Conservation (phyloP, 2,329 filamentous ascomycete species). For the Daldinia sp. region DNA sequence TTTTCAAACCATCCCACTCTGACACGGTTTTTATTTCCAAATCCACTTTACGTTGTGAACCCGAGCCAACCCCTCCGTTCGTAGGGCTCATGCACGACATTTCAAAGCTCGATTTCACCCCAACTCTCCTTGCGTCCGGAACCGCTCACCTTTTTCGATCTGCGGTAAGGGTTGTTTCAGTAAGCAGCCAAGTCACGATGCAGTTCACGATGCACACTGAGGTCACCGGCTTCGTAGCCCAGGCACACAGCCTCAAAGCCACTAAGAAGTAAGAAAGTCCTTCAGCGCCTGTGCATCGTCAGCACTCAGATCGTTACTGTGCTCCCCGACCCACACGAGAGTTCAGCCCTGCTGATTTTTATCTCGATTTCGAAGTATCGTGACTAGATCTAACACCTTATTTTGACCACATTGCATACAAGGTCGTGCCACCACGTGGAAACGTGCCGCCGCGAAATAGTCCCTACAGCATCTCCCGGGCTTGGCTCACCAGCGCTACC, state of each 20-base stretch:
- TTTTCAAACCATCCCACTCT: conserved; percentile 4
- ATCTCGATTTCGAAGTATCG: conserved; percentile 1
- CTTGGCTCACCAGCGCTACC: background rate
- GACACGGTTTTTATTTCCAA: background rate
- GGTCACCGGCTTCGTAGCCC: background rate
- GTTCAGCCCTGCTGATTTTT: conserved; percentile 1
- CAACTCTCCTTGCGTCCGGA: background rate
- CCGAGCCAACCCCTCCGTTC: conserved; percentile 14
- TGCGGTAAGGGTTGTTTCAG: background rate
- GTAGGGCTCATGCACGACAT: conserved; percentile 28
- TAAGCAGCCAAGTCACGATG: conserved; percentile 2
- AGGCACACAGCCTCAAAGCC: background rate
- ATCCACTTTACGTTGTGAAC: conserved; percentile 23
- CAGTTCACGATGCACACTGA: background rate
- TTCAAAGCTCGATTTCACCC: background rate
- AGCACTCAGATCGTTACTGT: background rate
- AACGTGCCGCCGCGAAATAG: background rate
- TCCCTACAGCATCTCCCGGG: background rate
- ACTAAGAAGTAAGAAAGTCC: no score
- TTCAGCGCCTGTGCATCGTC: background rate
- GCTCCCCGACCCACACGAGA: conserved; percentile 3
- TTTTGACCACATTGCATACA: background rate
- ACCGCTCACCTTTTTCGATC: background rate
- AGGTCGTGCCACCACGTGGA: background rate
- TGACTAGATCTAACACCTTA: conserved; percentile 15